Percentiles rank a stretch among this genome's conserved stretches.
phyloP scores from a whole-genome alignment of 352 stramenopile genomes.

The Phytophthora syringae region DNA sequence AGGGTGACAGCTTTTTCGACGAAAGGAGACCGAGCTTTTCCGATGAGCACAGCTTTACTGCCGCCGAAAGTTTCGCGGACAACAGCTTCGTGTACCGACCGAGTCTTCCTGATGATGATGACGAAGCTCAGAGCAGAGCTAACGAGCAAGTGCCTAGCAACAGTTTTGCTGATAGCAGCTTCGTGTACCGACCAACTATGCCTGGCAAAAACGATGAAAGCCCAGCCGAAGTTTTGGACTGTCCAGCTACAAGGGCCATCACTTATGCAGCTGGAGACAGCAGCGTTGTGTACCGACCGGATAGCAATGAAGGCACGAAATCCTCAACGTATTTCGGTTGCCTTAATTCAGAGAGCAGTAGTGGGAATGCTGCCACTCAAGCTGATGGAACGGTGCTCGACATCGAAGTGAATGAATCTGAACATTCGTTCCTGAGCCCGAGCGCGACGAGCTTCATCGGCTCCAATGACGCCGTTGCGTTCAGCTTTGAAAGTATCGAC shows the following conservation, averaged over 20 bases:
- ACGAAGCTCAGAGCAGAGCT: slow-evolving; percentile 2
- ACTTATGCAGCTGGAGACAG: not conserved
- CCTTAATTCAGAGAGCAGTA: no score
- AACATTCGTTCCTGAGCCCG: slow-evolving; percentile 19
- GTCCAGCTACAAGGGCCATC: not conserved
- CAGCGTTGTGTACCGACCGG: slow-evolving; percentile 9
- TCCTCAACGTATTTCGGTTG: no score
- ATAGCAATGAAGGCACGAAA: no score
- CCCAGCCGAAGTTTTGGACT: not conserved
- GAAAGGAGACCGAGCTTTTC: slow-evolving; percentile 29
- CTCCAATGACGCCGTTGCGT: slow-evolving; percentile 12
- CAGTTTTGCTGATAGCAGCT: slow-evolving; percentile 25
- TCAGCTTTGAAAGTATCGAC: slow-evolving; percentile 13
- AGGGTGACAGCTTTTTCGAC: slow-evolving; percentile 27
- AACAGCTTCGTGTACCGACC: slow-evolving; percentile 35
- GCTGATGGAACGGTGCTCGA: no score
- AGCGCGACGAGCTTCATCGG: slow-evolving; percentile 26
- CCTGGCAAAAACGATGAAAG: slow-evolving; percentile 1
- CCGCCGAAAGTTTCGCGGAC: slow-evolving; percentile 27
- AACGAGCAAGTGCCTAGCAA: not conserved
- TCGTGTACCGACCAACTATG: slow-evolving; percentile 17
- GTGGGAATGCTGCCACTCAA: no score
- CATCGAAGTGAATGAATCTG: not conserved
- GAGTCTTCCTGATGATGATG: slow-evolving; percentile 26
- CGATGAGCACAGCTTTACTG: slow-evolving; percentile 32